Base-by-base conservation (phyloP, 1,139 yeast species). In the Geotrichum restrictum region DNA sequence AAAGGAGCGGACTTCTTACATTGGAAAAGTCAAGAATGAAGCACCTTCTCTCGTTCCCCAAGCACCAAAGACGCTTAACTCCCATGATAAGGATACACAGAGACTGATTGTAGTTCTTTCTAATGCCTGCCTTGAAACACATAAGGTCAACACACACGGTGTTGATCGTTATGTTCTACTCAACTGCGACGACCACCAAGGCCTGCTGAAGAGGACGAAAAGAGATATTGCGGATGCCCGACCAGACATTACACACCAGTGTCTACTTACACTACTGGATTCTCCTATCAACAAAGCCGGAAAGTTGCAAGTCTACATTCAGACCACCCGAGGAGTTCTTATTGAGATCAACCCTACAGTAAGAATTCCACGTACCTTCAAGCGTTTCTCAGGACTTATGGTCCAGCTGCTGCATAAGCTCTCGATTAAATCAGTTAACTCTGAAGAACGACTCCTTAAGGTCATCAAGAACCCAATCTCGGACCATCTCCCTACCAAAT, bases 151-250 rank as follows among this genome's bases (percentile, higher is more conserved):
- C 10, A 81, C 84, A 7, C 79, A 86, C 27, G 89, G 91, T 49
- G 96, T 95, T 51, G 98, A 91, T 68, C 87, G 93, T 68, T 93
- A 85, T 66, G 97, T 95, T 0, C 74, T 93, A 58, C 77, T 93
- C 63, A 93, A 93, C 74, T 93, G 98, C 75, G 98, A 93, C 70
- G 98, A 93, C 69, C 98, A 93, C 69, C 98, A 93, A 73, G 98
- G 98, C 14, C 76, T 93, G 54, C 75, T 93, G 63, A 85, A 94
- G 70, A 91, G 89, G 68, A 88, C 91, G 95, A 96, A 96, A 46
- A 80, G 97, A 67, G 98, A 93, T 68, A 93, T 93, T 61, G 91
- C 96, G 45, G 98, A 93, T 68, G 98, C 97, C 4, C 82, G 98
- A 70, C 98, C 98, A 19, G 98, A 93, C 70, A 93, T 93, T 64